Base-by-base conservation (phyloP, 208 protist species). In the Leishmania amazonensis region DNA sequence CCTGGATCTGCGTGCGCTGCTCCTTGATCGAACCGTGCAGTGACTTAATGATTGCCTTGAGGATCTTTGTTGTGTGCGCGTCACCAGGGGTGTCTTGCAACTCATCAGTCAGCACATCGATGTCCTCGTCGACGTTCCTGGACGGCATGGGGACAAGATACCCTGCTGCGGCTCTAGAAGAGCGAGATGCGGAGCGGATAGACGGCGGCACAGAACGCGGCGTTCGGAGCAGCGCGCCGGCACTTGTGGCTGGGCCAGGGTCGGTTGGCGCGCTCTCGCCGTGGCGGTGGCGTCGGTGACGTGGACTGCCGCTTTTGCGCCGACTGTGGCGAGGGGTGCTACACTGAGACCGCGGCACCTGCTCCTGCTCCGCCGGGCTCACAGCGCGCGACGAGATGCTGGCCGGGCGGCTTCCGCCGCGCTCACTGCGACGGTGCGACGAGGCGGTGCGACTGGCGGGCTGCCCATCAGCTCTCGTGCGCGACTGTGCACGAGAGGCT, bases 11-110 rank as follows among this genome's bases (percentile, higher is more conserved):
- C 65, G 67, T 51, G 35, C 81, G 73, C 64, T 90, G 82, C 42
- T 80, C 81, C 70, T 84, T 60, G 42, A 89, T 78, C 54, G 86
- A 78, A 19, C 65, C 49, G 73, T 87, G 83, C 76, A 95, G 75
- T 11, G 76, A 75, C 57, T 85, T 79, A 49, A 93, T 80, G 71
- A 91, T 81, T 31, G 70, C n/a, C 76, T 81, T 80, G 40, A 94
- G 76, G 28, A 88, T 38, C 4, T 71, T 73, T 40, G 70, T 75
- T n/a, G 83, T 85, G 28, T 86, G 75, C 1, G 83, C 47, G 49
- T 91, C 88, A 65, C 83, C 83, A 31, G 83, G 81, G 0, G 86
- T 86, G 58, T 77, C 40, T 35, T 82, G 49, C 71, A 92, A 67
- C 40, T 88, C 85, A 5, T 76, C 51, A 19, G 89, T 57, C 79